These are phyloP conservation scores for Globisporangium viniferum DNA, from an alignment of 352 stramenopile species.

Conservation along the genomic window DNA sequence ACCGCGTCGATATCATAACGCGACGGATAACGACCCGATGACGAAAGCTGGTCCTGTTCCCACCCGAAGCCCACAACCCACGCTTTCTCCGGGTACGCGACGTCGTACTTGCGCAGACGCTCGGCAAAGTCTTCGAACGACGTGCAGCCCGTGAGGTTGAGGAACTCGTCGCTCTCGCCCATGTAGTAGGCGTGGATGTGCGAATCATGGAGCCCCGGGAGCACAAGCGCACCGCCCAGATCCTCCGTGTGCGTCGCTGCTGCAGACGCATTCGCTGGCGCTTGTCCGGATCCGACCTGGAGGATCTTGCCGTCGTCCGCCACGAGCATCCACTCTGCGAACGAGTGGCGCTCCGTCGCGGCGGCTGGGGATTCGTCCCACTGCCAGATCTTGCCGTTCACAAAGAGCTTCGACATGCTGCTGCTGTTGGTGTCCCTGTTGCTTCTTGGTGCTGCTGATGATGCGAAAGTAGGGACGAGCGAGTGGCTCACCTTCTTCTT, in stretches of 20 bases:
- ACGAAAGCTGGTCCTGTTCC: constrained; percentile 81
- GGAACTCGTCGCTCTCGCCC: constrained; percentile 80
- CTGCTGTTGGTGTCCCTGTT: not conserved
- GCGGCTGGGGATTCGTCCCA: constrained; percentile 22
- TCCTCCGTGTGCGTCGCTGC: constrained; percentile 33
- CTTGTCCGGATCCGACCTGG: constrained; percentile 27
- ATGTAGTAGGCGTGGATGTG: constrained; percentile 88
- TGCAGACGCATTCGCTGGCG: constrained; percentile 11
- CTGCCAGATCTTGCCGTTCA: constrained; percentile 76
- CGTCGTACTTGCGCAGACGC: constrained; percentile 55
- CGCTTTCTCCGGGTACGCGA: constrained; percentile 55
- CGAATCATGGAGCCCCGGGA: constrained; percentile 86
- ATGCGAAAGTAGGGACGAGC: not conserved
- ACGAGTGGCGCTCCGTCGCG: constrained; percentile 14
- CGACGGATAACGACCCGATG: constrained; percentile 55
- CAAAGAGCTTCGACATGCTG: constrained; percentile 38
- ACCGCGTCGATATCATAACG: constrained; percentile 77
- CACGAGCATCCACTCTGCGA: constrained; percentile 61
- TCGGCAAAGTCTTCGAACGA: constrained; percentile 73
- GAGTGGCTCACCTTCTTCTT: not conserved
- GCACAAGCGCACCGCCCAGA: constrained; percentile 53
- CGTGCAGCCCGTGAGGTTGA: constrained; percentile 69
- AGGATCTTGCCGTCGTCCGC: constrained; percentile 40
- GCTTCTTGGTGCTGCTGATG: not conserved
- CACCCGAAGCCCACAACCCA: constrained; percentile 85